phyloP scores from a whole-genome alignment of 768 basidiomycete genomes.

The Bullera alba region DNA sequence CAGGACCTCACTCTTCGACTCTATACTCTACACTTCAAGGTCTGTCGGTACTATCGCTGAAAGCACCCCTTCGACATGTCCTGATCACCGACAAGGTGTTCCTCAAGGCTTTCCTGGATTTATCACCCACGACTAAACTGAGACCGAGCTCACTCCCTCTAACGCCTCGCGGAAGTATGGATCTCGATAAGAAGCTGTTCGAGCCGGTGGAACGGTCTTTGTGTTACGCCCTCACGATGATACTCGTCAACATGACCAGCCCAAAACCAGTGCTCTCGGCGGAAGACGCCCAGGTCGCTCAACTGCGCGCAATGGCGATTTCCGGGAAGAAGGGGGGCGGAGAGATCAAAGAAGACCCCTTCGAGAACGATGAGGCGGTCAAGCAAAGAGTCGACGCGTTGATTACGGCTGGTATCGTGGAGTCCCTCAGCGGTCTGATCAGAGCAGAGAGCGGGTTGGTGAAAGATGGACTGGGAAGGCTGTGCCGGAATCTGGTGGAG shows the following conservation, averaged over 20 bases:
- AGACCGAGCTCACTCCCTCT: conserved; percentile 29
- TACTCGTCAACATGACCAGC: conserved; percentile 66
- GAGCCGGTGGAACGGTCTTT: conserved; percentile 48
- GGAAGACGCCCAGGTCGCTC: conserved; percentile 76
- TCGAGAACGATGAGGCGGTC: conserved; percentile 66
- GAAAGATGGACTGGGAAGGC: conserved; percentile 55
- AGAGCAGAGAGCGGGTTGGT: conserved; percentile 62
- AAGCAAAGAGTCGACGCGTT: conserved; percentile 56
- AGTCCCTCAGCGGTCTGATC: conserved; percentile 57
- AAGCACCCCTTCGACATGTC: conserved; percentile 58
- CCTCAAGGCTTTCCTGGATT: conserved; percentile 43
- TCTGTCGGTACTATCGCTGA: conserved; percentile 69
- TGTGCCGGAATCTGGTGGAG: conserved; percentile 65
- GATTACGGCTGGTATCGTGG: conserved; percentile 59
- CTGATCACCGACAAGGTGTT: conserved; percentile 56
- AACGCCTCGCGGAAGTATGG: conserved; percentile 26
- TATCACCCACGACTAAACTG: conserved; percentile 16
- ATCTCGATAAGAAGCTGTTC: conserved; percentile 1
- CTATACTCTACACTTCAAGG: conserved; percentile 69
- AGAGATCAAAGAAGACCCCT: conserved; percentile 39
- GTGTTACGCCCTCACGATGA: conserved; percentile 68
- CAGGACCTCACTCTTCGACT: conserved; percentile 41
- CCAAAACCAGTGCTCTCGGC: conserved; percentile 66
- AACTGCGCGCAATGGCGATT: conserved; percentile 67
- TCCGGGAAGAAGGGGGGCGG: conserved; percentile 31